Base-by-base conservation (phyloP, 2,329 filamentous ascomycete genomes). In the Fusarium hostae region DNA sequence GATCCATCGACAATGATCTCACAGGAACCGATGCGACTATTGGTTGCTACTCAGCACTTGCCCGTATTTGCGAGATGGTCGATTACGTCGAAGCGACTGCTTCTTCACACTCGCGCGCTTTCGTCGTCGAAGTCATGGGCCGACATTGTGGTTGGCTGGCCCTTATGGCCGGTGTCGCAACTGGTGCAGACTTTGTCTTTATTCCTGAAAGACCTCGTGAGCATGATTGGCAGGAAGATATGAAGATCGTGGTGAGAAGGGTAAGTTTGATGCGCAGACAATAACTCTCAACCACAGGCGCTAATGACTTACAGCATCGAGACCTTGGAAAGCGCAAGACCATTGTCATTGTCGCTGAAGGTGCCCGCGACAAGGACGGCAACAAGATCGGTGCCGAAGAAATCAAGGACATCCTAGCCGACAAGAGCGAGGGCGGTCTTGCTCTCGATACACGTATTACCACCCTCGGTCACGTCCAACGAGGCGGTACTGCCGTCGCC, bases 111-210 rank as follows among this genome's bases (percentile, higher is more conserved):
- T 97, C 97, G 72, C 89, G 96, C 76, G 96, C 96, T 41, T 99
- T 99, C 81, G 95, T 99, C 63, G 93, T 99, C 70, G 96, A 98
- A 82, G 96, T 99, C 77, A 99, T 99, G 96, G 96, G 96, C 54
- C 89, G 96, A 66, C 95, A 99, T 83, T 99, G 96, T 81, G 96
- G 96, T 70, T 99, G 96, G 96, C 86, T 99, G 69, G 96, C 96
- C 43, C 87, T 99, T 68, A 98, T 98, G 92, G 92, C 95, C 18
- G 95, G 95, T 77, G 95, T 99, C 66, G 95, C 94, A 64, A 97
- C 94, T 2, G 96, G 95, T 54, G 95, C 96, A 20, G 96, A 99
- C 82, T 99, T 97, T 82, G 89, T 98, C 76, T 98, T 99, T 82
- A 95, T 98, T 72, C 96, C 96, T 1, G 96, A 99, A 83, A 94